Base-by-base conservation (phyloP, 495 filamentous ascomycete species). In the Penicillium ochrochloron region DNA sequence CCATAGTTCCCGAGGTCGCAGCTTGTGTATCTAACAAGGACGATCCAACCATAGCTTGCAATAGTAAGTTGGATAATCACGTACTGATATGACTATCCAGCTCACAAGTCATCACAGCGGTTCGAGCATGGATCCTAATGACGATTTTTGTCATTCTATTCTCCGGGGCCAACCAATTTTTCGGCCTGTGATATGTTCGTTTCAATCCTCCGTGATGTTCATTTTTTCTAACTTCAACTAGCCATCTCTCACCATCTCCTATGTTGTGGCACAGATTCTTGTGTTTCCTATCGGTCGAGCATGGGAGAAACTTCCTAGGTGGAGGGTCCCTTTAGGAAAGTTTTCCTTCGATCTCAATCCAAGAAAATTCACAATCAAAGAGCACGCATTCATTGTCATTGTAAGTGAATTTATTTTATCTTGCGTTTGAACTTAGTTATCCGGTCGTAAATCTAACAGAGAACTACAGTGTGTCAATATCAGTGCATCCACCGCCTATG, bases 401-500 rank as follows among this genome's bases (percentile, higher is more conserved):
- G 17, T 44, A 44, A 19, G 17, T 37, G 35, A 37, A 37, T n/a
- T n/a, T n/a, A n/a, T 11, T 35, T 35, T 11, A 35, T 19, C 17
- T 19, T 8, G 5, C 5, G 19, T 19, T 44, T 14, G 7, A 19
- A 5, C 19, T 2, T 8, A 19, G 6, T 44, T 9, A 44, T 44
- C 5, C 5, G 15, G 15, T 4, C 1, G 17, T 19, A 3, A 42
- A 44, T 37, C n/a, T 44, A 5, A 44, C 41, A 44, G 9, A 21
- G 42, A 9, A 21, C n/a, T 44, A 8, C 8, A 44, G 42, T 44
- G 17, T 44, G 42, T 44, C 42, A 21, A 44, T 11, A 44, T 44
- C 42, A 44, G n/a, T 44, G 42, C n/a, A 44, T 44, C 42, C 42
- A 44, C 42, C 42, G 42, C 42, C 42, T 44, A 44, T 10, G 42